Evolutionary conservation across 2,329 filamentous ascomycete genomes (phyloP).

Genomic region (Stagonosporopsis rhizophila): DNA sequence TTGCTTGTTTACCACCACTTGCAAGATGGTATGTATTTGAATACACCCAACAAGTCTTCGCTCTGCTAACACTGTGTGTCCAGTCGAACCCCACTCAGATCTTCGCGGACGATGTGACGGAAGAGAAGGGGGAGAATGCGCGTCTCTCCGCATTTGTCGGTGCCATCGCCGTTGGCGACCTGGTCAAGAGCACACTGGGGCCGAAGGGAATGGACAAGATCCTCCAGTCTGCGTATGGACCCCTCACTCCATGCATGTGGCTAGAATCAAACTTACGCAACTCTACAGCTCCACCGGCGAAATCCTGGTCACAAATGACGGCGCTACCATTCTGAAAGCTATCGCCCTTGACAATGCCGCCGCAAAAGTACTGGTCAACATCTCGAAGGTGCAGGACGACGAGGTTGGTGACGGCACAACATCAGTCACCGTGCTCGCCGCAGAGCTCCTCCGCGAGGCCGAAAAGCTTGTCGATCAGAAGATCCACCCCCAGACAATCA

Average conservation of each 20-base stretch:
- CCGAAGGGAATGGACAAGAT: constrained; percentile 99
- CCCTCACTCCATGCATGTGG: constrained; percentile 1
- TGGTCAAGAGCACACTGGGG: constrained; percentile 96
- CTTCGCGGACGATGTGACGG: constrained; percentile 94
- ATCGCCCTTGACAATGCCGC: constrained; percentile 98
- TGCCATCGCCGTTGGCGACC: constrained; percentile 94
- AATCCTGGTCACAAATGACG: constrained; percentile 98
- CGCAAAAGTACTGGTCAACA: constrained; percentile 97
- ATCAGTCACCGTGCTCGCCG: constrained; percentile 94
- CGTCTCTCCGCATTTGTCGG: constrained; percentile 98
- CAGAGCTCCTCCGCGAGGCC: constrained; percentile 92
- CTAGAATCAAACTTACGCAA: constrained; percentile 30
- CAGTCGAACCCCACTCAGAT: constrained; percentile 86
- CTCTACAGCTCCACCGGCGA: constrained; percentile 81
- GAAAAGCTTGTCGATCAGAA: constrained; percentile 98
- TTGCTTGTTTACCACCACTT: constrained; percentile 30
- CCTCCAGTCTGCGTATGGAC: constrained; percentile 84
- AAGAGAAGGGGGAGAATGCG: constrained; percentile 99
- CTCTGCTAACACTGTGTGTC: constrained; percentile 33
- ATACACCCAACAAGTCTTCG: not conserved
- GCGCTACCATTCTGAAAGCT: constrained; percentile 96
- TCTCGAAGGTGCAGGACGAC: constrained; percentile 98
- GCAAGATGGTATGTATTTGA: constrained; percentile 40
- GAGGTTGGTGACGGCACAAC: constrained; percentile 98
- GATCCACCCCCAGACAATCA: constrained; percentile 99